Evolutionary conservation across 371 early-diverging fungal species (phyloP).

Genomic region (Mucor indicus): DNA sequence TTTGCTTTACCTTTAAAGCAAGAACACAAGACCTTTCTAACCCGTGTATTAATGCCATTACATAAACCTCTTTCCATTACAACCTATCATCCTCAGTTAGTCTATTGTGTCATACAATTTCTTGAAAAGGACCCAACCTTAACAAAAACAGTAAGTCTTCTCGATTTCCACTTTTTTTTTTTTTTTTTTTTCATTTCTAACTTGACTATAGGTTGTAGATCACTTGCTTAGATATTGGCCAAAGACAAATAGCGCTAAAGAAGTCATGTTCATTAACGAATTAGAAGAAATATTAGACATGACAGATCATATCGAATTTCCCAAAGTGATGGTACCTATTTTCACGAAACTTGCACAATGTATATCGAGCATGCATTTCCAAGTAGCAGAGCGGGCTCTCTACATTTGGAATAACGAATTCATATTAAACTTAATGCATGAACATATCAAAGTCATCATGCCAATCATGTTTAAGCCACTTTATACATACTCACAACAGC

Average conservation of each 20-base stretch:
- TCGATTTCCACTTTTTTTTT: no score
- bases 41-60: constrained; percentile 87
- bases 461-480: constrained; percentile 93
- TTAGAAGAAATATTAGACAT: constrained; percentile 95
- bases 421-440: constrained; percentile 89
- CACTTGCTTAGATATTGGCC: constrained; percentile 95
- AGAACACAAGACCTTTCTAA: constrained; percentile 94
- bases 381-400: constrained; percentile 95
- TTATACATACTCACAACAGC: constrained; percentile 87
- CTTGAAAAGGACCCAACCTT: constrained; percentile 94
- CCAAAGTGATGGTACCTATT: constrained; percentile 81
- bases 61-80: constrained; percentile 90
- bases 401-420: constrained; percentile 97
- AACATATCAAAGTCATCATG: constrained; percentile 82
- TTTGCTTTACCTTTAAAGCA: constrained; percentile 96
- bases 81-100: constrained; percentile 92
- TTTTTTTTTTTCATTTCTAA: no score
- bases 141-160: constrained; percentile 85
- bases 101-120: constrained; percentile 97
- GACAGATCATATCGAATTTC: constrained; percentile 84
- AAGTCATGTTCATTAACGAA: constrained; percentile 97
- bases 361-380: constrained; percentile 94
- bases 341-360: constrained; percentile 89
- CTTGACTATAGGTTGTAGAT: no score
- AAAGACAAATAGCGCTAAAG: constrained; percentile 96